phyloP scores from a whole-genome alignment of 2,329 filamentous ascomycete genomes.

The Pseudogymnoascus sp. region DNA sequence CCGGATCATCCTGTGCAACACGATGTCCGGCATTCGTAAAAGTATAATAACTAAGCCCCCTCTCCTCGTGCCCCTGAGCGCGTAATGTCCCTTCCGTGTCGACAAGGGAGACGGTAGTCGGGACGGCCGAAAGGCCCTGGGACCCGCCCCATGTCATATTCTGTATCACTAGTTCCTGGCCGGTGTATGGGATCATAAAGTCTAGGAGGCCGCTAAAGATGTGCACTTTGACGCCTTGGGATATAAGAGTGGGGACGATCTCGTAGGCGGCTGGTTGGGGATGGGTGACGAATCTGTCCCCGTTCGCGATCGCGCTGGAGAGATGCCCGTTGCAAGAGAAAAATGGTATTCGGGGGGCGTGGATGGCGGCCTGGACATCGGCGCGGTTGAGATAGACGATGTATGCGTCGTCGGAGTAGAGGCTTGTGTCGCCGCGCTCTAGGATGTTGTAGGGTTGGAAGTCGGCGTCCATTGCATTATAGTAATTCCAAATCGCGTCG shows the following conservation, averaged over 20 bases:
- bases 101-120: not conserved
- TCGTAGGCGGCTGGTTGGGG: conserved; percentile 37
- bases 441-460: conserved; percentile 54
- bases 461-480: conserved; percentile 9
- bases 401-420: conserved; percentile 38
- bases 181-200: conserved; percentile 49
- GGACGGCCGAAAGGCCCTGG: conserved; percentile 51
- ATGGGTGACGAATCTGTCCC: not conserved
- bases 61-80: not conserved
- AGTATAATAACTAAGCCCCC: conserved; percentile 8
- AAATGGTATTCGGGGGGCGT: conserved; percentile 38
- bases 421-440: conserved; percentile 8
- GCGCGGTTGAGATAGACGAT: conserved; percentile 51
- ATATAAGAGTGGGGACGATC: conserved; percentile 45
- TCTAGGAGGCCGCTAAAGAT: conserved; percentile 55
- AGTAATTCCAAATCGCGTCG: not conserved
- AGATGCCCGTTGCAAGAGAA: no score
- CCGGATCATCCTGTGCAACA: not conserved
- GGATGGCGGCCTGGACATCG: conserved; percentile 54
- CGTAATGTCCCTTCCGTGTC: not conserved
- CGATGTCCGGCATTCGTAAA: conserved; percentile 8
- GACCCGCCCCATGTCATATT: conserved; percentile 60
- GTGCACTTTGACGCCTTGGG: conserved; percentile 47
- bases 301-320: no score
- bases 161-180: conserved; percentile 45